phyloP scores from a whole-genome alignment of 2,329 filamentous ascomycete species.

The Thielaviopsis musarum region DNA sequence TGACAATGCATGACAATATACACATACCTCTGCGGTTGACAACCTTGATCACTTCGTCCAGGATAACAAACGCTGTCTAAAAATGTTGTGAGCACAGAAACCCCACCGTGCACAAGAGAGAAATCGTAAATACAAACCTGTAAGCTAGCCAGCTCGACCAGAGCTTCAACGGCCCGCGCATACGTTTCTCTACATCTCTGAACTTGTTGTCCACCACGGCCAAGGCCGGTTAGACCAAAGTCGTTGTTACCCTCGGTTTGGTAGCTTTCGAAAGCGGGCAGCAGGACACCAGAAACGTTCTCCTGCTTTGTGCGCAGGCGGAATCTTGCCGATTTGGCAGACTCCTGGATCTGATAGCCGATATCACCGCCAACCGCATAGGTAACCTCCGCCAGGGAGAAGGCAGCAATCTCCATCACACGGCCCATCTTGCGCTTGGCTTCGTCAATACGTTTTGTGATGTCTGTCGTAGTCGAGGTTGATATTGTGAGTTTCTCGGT shows the following conservation, averaged over 20 bases:
- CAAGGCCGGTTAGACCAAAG: conserved; percentile 86
- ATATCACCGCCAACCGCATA: conserved; percentile 95
- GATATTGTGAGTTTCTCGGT: not conserved
- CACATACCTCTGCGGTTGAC: conserved; percentile 74
- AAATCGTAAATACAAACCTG: conserved; percentile 33
- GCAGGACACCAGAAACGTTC: conserved; percentile 91
- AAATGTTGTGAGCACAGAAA: not conserved
- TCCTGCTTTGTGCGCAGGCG: conserved; percentile 89
- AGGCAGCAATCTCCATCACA: conserved; percentile 97
- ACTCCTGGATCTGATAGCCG: conserved; percentile 93
- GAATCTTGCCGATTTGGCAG: conserved; percentile 82
- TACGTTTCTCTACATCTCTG: conserved; percentile 93
- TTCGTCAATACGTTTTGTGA: conserved; percentile 92
- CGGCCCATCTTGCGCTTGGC: conserved; percentile 98
- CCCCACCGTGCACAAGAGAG: not conserved
- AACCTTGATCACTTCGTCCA: conserved; percentile 98
- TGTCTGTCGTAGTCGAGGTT: conserved; percentile 40
- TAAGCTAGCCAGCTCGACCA: conserved; percentile 86
- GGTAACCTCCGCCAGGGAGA: conserved; percentile 91
- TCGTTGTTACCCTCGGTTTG: conserved; percentile 81
- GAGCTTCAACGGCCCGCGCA: conserved; percentile 81
- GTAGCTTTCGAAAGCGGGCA: conserved; percentile 87
- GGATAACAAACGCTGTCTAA: conserved; percentile 85
- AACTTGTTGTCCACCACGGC: conserved; percentile 94
- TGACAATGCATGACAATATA: not conserved